A percentile compares a stretch with the other conserved stretches of the same genome.
Conservation (phyloP, 2,329 filamentous ascomycete genomes). For the Aspergillus sp. region DNA sequence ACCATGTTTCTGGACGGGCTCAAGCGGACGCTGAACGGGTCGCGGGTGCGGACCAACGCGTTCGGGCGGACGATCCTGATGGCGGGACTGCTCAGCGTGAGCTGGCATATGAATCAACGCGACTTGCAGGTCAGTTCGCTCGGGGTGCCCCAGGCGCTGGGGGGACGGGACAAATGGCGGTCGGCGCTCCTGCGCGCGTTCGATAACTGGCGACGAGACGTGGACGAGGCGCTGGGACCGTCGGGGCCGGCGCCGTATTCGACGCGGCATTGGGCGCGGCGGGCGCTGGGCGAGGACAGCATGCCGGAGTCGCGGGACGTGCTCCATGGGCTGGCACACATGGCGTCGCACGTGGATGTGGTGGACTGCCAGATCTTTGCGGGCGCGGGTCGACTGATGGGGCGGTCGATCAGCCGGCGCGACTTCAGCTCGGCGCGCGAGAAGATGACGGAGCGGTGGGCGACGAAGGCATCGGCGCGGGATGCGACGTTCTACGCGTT, state of each 20-base stretch:
- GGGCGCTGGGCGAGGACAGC: conserved; percentile 50
- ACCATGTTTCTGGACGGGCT: conserved; percentile 84
- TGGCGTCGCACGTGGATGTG: conserved; percentile 95
- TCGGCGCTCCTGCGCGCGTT: conserved; percentile 76
- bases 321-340: conserved; percentile 86
- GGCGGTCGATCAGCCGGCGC: conserved; percentile 70
- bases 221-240: conserved; percentile 68
- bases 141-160: conserved; percentile 68
- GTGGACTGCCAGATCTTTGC: conserved; percentile 97
- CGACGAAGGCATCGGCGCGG: conserved; percentile 73
- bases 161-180: conserved; percentile 85
- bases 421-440: conserved; percentile 72
- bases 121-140: conserved; percentile 87
- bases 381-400: conserved; percentile 72
- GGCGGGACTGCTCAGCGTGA: conserved; percentile 85
- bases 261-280: conserved; percentile 16
- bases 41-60: conserved; percentile 78
- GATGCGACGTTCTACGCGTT: conserved; percentile 90
- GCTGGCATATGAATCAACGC: conserved; percentile 95
- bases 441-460: conserved; percentile 83
- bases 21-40: conserved; percentile 77
- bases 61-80: conserved; percentile 91
- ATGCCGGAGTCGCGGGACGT: conserved; percentile 84
- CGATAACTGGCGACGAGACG: conserved; percentile 87
- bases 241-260: conserved; percentile 20